These are phyloP conservation scores for Chimonanthus praecox DNA, from an alignment of 164 flowering plant species.

Conservation along the genomic window DNA sequence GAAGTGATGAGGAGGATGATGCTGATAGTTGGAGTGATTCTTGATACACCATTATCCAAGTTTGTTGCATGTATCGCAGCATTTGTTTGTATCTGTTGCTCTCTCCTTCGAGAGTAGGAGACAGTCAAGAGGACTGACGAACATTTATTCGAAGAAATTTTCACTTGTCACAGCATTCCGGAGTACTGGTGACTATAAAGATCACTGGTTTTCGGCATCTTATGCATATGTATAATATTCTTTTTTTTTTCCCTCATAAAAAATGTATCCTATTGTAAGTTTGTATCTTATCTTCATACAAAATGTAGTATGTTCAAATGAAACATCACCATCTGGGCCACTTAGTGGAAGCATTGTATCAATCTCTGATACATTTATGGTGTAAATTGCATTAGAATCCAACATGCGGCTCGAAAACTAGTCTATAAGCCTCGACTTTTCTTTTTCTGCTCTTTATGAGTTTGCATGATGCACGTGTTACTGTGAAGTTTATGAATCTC, in stretches of 20 bases:
- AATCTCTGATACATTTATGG: neutral
- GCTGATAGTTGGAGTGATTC: slow-evolving; percentile 84
- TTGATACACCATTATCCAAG: slow-evolving; percentile 15
- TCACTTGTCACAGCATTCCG: neutral
- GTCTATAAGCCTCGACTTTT: neutral
- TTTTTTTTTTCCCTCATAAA: neutral
- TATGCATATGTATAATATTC: slow-evolving; percentile 10
- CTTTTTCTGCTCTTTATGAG: neutral
- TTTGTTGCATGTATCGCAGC: neutral
- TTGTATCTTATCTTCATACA: slow-evolving; percentile 13
- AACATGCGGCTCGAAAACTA: neutral
- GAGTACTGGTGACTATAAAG: neutral
- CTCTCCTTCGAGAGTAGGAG: neutral
- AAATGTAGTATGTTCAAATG: neutral
- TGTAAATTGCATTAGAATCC: slow-evolving; percentile 18
- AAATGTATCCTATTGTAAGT: slow-evolving; percentile 10
- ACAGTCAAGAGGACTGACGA: neutral
- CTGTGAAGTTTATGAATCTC: too few relatives aligned
- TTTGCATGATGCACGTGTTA: neutral
- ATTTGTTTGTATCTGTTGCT: neutral
- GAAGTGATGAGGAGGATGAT: slow-evolving; percentile 89
- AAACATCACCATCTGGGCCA: neutral
- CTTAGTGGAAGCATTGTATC: neutral
- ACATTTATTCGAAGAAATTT: neutral
- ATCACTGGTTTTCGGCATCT: neutral